These are phyloP conservation scores for Rubus parviflorus DNA, from an alignment of 306 rosid species.

Conservation along the genomic window DNA sequence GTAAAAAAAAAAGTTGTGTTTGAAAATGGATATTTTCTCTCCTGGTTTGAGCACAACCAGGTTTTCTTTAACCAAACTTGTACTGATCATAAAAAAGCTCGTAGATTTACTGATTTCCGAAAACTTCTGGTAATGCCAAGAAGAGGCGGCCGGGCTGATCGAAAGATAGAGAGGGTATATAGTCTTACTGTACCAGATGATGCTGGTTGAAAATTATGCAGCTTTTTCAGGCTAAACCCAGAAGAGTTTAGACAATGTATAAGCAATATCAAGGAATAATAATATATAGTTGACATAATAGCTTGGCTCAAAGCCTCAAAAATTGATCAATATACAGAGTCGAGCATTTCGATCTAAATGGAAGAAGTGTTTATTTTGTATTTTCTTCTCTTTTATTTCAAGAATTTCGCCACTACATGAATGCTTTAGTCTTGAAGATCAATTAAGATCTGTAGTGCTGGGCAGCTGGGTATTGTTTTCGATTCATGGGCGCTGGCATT, in stretches of 20 bases:
- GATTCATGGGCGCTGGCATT: background rate
- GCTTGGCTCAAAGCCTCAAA: conserved; percentile 27
- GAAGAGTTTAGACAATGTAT: conserved; percentile 29
- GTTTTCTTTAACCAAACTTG: conserved; percentile 8
- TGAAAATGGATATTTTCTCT: conserved; percentile 5
- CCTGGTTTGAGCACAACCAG: conserved; percentile 16
- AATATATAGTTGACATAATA: conserved; percentile 36
- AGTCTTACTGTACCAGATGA: conserved; percentile 16
- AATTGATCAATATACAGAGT: conserved; percentile 14
- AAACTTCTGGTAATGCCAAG: conserved; percentile 20
- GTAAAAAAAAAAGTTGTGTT: background rate
- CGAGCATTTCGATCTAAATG: conserved; percentile 12
- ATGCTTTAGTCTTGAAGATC: background rate
- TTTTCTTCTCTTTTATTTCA: background rate
- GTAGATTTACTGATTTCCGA: conserved; percentile 7
- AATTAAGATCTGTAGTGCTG: background rate
- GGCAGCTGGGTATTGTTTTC: background rate
- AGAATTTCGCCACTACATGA: background rate
- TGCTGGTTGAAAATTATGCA: conserved; percentile 30
- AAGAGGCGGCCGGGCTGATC: conserved; percentile 11
- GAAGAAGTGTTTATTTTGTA: background rate
- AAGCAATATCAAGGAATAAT: conserved; percentile 37
- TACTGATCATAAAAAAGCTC: conserved; percentile 16
- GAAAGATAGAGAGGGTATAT: conserved; percentile 10
- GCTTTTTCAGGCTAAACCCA: conserved; percentile 34